These are phyloP conservation scores for Boletellus dicymbophilus DNA, from an alignment of 1,284 basidiomycete genomes.

Conservation along the genomic window DNA sequence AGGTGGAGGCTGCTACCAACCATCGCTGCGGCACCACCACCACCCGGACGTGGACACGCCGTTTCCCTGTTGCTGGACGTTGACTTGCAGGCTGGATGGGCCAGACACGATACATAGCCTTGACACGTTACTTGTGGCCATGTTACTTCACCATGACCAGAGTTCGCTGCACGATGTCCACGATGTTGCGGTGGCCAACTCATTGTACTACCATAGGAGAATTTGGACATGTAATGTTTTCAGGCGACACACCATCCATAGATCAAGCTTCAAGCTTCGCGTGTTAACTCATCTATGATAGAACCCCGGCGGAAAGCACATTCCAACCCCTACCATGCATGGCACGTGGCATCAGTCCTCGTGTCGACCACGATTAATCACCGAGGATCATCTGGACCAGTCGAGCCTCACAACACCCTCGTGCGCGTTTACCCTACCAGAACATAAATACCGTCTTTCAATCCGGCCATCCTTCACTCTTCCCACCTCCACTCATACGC, in stretches of 20 bases:
- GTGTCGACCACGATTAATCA: constrained; percentile 28
- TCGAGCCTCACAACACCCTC: constrained; percentile 16
- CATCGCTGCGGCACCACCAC: too few relatives aligned
- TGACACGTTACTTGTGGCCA: too few relatives aligned
- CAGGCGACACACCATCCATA: too few relatives aligned
- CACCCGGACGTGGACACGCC: too few relatives aligned
- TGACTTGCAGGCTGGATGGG: too few relatives aligned
- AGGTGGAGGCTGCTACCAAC: too few relatives aligned
- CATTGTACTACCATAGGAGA: too few relatives aligned
- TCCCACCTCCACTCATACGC: not conserved
- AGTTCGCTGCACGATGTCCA: not conserved
- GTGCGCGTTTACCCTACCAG: not conserved
- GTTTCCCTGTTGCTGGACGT: too few relatives aligned
- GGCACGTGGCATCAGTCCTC: constrained; percentile 18
- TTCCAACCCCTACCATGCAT: constrained; percentile 6
- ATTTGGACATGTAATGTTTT: too few relatives aligned
- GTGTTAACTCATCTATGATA: constrained; percentile 8
- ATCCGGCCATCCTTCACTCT: not conserved
- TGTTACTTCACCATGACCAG: not conserved
- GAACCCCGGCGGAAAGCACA: constrained; percentile 16
- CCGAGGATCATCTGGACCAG: constrained; percentile 22
- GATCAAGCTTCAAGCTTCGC: too few relatives aligned
- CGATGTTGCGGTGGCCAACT: not conserved
- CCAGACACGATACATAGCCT: too few relatives aligned
- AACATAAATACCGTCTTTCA: constrained; percentile 21